Conservation (phyloP, 208 protist species). For the Naegleria gruberi region DNA sequence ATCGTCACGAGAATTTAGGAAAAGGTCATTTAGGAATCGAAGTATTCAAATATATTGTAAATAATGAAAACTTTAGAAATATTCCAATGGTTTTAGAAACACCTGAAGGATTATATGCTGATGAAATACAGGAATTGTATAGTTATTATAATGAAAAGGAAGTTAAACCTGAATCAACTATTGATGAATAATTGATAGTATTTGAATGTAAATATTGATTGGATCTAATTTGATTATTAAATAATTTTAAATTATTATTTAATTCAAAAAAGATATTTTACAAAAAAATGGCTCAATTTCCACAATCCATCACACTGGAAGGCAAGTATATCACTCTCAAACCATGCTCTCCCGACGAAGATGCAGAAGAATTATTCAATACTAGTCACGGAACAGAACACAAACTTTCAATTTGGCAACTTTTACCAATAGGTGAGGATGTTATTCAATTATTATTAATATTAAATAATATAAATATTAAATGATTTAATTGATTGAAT, state of each 20-base stretch:
- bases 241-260: too few relatives aligned
- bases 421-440: not conserved
- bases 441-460: not conserved
- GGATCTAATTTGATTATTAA: too few relatives aligned
- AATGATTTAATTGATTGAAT: too few relatives aligned
- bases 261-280: too few relatives aligned
- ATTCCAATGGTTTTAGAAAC: slow-evolving; percentile 44
- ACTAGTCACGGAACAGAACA: not conserved
- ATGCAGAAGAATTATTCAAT: not conserved
- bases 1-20: slow-evolving; percentile 41
- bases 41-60: slow-evolving; percentile 35
- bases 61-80: slow-evolving; percentile 33
- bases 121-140: not conserved
- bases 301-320: not conserved
- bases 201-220: too few relatives aligned
- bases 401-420: not conserved
- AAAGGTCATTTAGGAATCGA: slow-evolving; percentile 33
- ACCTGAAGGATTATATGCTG: not conserved
- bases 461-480: too few relatives aligned
- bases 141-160: not conserved
- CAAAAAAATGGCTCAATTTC: not conserved
- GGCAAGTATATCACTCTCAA: not conserved
- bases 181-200: too few relatives aligned
- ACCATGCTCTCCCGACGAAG: not conserved
- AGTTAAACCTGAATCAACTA: too few relatives aligned